Evolutionary conservation across 140 eudicot genomes (phyloP).

Genomic region (Anethum foeniculum): DNA sequence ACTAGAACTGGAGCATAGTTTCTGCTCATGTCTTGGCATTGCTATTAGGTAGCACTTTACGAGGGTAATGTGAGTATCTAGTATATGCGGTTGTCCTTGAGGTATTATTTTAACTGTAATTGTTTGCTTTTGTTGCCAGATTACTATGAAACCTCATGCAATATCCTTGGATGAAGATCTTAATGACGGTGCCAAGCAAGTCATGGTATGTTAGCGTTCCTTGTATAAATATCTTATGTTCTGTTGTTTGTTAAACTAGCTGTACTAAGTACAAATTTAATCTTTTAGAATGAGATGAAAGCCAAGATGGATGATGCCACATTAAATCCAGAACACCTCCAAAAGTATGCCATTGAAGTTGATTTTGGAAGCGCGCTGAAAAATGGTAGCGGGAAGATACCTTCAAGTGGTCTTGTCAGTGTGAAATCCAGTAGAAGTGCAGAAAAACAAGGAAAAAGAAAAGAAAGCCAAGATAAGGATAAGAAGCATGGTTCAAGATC

Average conservation of each 20-base stretch:
- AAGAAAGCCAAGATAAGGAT: slow-evolving; percentile 33
- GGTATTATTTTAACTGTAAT: neutral
- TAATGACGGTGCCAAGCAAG: slow-evolving; percentile 74
- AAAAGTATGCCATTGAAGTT: slow-evolving; percentile 68
- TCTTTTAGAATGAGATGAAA: slow-evolving; percentile 50
- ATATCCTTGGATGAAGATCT: slow-evolving; percentile 86
- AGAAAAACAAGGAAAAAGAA: slow-evolving; percentile 34
- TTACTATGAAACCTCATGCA: slow-evolving; percentile 58
- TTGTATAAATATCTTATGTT: neutral
- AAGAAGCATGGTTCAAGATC: slow-evolving; percentile 57
- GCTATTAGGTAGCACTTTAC: neutral
- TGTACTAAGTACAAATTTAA: neutral
- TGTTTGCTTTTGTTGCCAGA: slow-evolving; percentile 27
- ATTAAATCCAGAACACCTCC: slow-evolving; percentile 60
- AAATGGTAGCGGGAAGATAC: slow-evolving; percentile 48
- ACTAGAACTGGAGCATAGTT: neutral
- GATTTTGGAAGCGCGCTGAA: slow-evolving; percentile 73
- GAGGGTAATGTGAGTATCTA: neutral
- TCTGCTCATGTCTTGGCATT: neutral
- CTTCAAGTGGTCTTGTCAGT: slow-evolving; percentile 58
- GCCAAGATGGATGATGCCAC: slow-evolving; percentile 38
- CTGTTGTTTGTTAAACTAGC: neutral
- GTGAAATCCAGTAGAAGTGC: slow-evolving; percentile 54
- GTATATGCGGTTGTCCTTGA: neutral
- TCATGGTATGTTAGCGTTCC: slow-evolving; percentile 45